Percentiles rank a stretch among this genome's conserved stretches.
Evolutionary conservation across 371 early-diverging fungal genomes (phyloP).

Genomic region (Agmasoma carcini): DNA sequence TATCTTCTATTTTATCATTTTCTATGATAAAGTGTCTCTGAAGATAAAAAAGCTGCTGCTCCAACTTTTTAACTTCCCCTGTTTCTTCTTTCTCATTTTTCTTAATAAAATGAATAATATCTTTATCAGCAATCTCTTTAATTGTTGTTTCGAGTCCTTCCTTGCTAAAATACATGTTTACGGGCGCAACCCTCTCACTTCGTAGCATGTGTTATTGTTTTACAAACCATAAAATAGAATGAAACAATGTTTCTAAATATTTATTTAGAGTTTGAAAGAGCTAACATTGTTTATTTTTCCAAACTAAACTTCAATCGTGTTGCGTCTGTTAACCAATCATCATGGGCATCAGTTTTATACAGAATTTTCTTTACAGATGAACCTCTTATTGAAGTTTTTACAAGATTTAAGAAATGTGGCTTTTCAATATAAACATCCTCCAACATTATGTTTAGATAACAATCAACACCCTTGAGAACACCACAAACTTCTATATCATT

Average conservation of each 20-base stretch:
- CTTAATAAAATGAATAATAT: conserved; percentile 43
- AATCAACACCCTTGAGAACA: conserved; percentile 79
- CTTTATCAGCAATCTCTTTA: conserved; percentile 43
- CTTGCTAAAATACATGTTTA: conserved; percentile 47
- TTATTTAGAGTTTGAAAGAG: background rate
- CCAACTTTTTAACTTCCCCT: conserved; percentile 38
- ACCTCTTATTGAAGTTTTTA: conserved; percentile 29
- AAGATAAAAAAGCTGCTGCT: conserved; percentile 32
- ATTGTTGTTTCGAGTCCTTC: conserved; percentile 41
- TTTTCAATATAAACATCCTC: conserved; percentile 62
- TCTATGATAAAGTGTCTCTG: conserved; percentile 26
- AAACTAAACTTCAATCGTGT: background rate
- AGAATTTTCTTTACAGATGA: conserved; percentile 25
- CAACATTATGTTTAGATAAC: conserved; percentile 79
- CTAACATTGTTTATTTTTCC: background rate
- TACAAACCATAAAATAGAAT: background rate
- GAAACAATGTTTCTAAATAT: background rate
- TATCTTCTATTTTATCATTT: background rate
- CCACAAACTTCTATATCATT: conserved; percentile 82
- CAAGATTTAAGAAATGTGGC: background rate
- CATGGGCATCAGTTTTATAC: conserved; percentile 4
- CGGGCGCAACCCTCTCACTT: conserved; percentile 48
- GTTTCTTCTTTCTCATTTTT: conserved; percentile 10
- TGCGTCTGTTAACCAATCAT: background rate
- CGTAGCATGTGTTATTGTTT: conserved; percentile 41